These are phyloP conservation scores for Prasinococcaceae sp. DNA, from an alignment of 139 green algal species.

Conservation along the genomic window DNA sequence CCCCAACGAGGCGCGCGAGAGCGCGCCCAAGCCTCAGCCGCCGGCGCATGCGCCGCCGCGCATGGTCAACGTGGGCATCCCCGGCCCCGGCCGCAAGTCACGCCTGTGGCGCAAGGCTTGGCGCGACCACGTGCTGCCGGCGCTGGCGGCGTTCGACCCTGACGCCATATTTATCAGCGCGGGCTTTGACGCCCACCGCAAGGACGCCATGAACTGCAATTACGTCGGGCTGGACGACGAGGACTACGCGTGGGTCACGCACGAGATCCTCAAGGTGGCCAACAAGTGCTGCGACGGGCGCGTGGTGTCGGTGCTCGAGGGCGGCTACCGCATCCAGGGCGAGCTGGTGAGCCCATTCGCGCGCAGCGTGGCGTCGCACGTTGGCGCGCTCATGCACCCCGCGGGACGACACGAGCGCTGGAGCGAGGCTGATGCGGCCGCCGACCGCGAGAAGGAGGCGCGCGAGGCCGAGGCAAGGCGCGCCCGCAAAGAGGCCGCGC, in stretches of 20 bases:
- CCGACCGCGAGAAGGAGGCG: too few species aligned
- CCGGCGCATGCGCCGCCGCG: background rate
- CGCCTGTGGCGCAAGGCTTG: background rate
- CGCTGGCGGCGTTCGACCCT: conserved; percentile 48
- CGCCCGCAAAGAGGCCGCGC: too few species aligned
- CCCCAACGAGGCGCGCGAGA: too few species aligned
- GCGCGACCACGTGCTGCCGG: conserved; percentile 34
- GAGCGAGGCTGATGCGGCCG: too few species aligned
- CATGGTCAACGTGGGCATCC: conserved; percentile 72
- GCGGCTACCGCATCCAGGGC: conserved; percentile 79
- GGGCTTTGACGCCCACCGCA: conserved; percentile 77
- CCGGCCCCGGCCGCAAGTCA: conserved; percentile 29
- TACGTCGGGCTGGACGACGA: conserved; percentile 68
- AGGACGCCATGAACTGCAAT: conserved; percentile 67
- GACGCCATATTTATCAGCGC: conserved; percentile 81
- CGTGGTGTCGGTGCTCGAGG: conserved; percentile 71
- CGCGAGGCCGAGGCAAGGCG: too few species aligned
- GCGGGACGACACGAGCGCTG: too few species aligned
- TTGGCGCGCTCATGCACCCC: conserved; percentile 50
- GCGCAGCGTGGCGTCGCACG: conserved; percentile 66
- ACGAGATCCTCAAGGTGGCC: conserved; percentile 47
- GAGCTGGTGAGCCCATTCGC: conserved; percentile 61
- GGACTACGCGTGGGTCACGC: conserved; percentile 81
- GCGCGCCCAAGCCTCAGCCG: too few species aligned
- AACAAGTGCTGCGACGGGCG: conserved; percentile 58